These are phyloP conservation scores for Dalechampia spathulata DNA, from an alignment of 441 rosid genomes.

Conservation along the genomic window DNA sequence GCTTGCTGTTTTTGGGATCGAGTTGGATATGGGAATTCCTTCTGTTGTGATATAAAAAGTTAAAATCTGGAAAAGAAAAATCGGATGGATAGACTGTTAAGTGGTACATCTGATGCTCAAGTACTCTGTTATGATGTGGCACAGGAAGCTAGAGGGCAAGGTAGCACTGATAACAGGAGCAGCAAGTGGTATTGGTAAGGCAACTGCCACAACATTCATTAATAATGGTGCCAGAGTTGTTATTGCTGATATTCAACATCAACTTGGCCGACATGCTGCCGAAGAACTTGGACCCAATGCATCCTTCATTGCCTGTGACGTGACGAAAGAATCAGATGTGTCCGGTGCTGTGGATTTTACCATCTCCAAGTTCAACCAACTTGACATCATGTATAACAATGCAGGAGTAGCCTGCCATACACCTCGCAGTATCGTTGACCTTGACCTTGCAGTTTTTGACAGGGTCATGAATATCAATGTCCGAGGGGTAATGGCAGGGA, in stretches of 20 bases:
- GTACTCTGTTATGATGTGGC: not conserved
- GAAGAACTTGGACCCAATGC: conserved; percentile 60
- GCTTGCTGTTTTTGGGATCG: too few relatives aligned
- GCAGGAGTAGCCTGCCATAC: conserved; percentile 70
- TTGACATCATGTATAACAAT: conserved; percentile 80
- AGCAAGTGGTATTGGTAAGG: conserved; percentile 85
- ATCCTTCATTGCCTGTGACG: conserved; percentile 53
- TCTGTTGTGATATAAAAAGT: too few relatives aligned
- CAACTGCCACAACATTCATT: conserved; percentile 61
- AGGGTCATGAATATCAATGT: conserved; percentile 56
- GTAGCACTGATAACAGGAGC: conserved; percentile 87
- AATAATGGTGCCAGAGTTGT: conserved; percentile 73
- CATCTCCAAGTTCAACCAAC: conserved; percentile 35
- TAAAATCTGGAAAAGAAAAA: too few relatives aligned
- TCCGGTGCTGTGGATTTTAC: conserved; percentile 62
- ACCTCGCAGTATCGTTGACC: conserved; percentile 53
- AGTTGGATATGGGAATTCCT: too few relatives aligned
- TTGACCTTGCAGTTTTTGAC: conserved; percentile 60
- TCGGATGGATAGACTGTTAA: not conserved
- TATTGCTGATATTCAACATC: conserved; percentile 60
- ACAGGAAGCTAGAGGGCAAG: conserved; percentile 75
- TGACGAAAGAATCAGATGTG: conserved; percentile 59
- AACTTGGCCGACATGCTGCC: conserved; percentile 44
- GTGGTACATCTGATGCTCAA: not conserved
- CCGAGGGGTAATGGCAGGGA: conserved; percentile 59